These are phyloP conservation scores for Mycena albidolilacea DNA, from an alignment of 768 basidiomycete genomes.

Conservation along the genomic window DNA sequence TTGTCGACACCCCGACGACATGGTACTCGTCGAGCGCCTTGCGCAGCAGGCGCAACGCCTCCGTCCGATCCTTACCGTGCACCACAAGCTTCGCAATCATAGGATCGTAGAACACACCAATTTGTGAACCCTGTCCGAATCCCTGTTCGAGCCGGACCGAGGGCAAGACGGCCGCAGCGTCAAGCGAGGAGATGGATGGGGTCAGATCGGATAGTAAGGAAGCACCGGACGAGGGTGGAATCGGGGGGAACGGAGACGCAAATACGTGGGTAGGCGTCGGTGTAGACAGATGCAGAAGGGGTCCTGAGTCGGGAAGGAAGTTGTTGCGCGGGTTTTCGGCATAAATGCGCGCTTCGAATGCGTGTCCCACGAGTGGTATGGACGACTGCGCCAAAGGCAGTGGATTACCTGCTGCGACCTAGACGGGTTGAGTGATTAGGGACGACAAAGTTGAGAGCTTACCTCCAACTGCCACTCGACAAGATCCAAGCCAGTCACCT, in stretches of 20 bases:
- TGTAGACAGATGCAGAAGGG: conserved; percentile 84
- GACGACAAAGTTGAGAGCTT: conserved; percentile 7
- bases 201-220: conserved; percentile 46
- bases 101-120: conserved; percentile 92
- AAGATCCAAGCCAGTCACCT: conserved; percentile 90
- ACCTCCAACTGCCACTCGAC: conserved; percentile 97
- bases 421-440: neutral
- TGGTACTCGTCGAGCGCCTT: conserved; percentile 90
- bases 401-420: conserved; percentile 92
- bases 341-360: conserved; percentile 96
- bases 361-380: conserved; percentile 92
- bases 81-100: conserved; percentile 95
- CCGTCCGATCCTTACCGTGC: conserved; percentile 86
- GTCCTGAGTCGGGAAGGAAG: conserved; percentile 93
- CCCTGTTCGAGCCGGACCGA: conserved; percentile 92
- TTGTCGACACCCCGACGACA: conserved; percentile 93
- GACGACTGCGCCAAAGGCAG: conserved; percentile 83
- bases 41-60: conserved; percentile 85
- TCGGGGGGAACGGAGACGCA: conserved; percentile 61
- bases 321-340: conserved; percentile 95
- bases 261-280: conserved; percentile 82
- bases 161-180: conserved; percentile 59
- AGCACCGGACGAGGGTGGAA: conserved; percentile 42
- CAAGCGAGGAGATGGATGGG: conserved; percentile 49
- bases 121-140: conserved; percentile 83